Evolutionary conservation across 345 rosid genomes (phyloP).

Genomic region (Gynandropsis gynandra): DNA sequence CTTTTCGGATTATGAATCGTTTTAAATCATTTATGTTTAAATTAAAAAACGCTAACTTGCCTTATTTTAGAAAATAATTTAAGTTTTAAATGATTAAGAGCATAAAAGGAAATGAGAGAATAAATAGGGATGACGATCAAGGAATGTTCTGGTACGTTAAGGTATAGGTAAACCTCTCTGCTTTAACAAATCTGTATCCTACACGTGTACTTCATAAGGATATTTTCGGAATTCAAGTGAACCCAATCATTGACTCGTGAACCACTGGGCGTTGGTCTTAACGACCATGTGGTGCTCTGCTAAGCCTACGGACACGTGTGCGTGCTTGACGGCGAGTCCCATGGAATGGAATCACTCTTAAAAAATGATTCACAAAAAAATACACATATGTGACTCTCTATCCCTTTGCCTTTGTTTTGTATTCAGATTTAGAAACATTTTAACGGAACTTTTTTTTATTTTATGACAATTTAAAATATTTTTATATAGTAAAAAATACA

Average conservation of each 20-base stretch:
- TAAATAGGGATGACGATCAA: neutral
- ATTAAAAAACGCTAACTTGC: too few species aligned
- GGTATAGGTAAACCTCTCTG: neutral
- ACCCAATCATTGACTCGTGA: conserved; percentile 31
- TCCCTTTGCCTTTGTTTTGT: too few species aligned
- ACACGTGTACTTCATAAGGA: conserved; percentile 25
- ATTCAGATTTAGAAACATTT: too few species aligned
- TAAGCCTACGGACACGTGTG: conserved; percentile 25
- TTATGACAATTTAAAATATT: too few species aligned
- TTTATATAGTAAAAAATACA: too few species aligned
- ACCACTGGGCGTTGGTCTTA: conserved; percentile 14
- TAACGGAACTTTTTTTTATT: too few species aligned
- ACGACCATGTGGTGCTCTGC: conserved; percentile 16
- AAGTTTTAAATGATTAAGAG: neutral
- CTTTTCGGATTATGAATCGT: too few species aligned
- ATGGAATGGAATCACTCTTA: too few species aligned
- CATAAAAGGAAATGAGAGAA: conserved; percentile 9
- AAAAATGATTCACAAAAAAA: too few species aligned
- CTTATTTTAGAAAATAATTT: too few species aligned
- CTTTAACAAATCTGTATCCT: neutral
- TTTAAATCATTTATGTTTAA: too few species aligned
- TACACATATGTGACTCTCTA: too few species aligned
- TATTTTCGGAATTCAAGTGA: neutral
- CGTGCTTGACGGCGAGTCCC: conserved; percentile 18
- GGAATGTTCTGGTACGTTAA: conserved; percentile 10